A percentile compares a stretch with the other conserved stretches of the same genome.
Conservation (phyloP, 2,329 filamentous ascomycete species). For the Emergomyces pasteurianus region DNA sequence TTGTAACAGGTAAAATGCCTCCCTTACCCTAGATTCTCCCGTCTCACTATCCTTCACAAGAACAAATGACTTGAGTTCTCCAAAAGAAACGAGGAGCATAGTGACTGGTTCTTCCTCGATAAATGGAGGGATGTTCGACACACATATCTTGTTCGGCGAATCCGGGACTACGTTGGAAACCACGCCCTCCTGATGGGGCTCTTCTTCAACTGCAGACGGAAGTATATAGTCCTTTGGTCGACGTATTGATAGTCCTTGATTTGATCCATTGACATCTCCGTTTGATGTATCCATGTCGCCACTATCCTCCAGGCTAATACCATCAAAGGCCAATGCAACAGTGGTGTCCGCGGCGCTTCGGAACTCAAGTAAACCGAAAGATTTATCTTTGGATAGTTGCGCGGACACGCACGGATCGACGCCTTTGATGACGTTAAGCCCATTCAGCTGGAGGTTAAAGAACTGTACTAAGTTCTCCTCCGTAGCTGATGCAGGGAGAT, state of each 20-base stretch:
- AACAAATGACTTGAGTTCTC: slow-evolving; percentile 82
- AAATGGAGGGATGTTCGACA: slow-evolving; percentile 78
- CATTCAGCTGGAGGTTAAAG: slow-evolving; percentile 94
- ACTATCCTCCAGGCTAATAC: slow-evolving; percentile 72
- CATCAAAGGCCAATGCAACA: slow-evolving; percentile 78
- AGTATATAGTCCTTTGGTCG: slow-evolving; percentile 97
- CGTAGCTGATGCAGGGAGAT: slow-evolving; percentile 59
- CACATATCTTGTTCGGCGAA: slow-evolving; percentile 87
- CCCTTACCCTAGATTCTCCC: slow-evolving; percentile 71
- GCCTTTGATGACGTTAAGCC: slow-evolving; percentile 79
- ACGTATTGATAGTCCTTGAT: slow-evolving; percentile 54
- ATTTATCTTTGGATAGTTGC: slow-evolving; percentile 65
- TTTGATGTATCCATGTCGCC: slow-evolving; percentile 41
- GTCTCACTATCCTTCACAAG: slow-evolving; percentile 77
- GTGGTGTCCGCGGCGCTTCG: slow-evolving; percentile 79
- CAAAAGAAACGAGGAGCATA: slow-evolving; percentile 81
- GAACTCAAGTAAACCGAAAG: slow-evolving; percentile 85
- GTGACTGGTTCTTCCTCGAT: slow-evolving; percentile 84
- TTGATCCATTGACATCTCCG: slow-evolving; percentile 42
- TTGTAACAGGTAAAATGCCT: neutral
- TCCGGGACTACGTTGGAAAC: slow-evolving; percentile 76
- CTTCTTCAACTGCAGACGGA: slow-evolving; percentile 62
- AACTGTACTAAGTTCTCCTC: slow-evolving; percentile 70
- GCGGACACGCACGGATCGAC: slow-evolving; percentile 75
- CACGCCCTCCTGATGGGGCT: slow-evolving; percentile 61